phyloP scores from a whole-genome alignment of 108 stramenopile species.

The Cyclostephanos invisitatus region DNA sequence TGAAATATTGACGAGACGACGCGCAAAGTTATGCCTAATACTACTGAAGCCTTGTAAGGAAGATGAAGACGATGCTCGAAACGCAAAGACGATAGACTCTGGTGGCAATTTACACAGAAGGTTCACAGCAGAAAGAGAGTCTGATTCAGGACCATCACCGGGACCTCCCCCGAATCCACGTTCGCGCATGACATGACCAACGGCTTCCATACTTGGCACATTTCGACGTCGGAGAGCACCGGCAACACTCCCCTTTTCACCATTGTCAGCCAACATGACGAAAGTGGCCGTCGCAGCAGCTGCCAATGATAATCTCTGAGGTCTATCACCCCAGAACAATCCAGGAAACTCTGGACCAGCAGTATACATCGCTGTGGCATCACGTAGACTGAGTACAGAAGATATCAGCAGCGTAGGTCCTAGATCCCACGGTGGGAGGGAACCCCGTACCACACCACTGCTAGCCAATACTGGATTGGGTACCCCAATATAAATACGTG shows the following conservation, averaged over 20 bases:
- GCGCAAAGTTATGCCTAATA: slow-evolving; percentile 47
- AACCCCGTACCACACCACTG: slow-evolving; percentile 73
- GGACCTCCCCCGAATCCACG: slow-evolving; percentile 46
- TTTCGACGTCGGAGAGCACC: slow-evolving; percentile 75
- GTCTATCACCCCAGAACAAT: slow-evolving; percentile 88
- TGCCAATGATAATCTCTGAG: slow-evolving; percentile 82
- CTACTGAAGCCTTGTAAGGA: slow-evolving; percentile 4
- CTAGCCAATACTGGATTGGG: slow-evolving; percentile 78
- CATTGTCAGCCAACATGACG: slow-evolving; percentile 76
- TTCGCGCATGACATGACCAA: slow-evolving; percentile 74
- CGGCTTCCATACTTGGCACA: slow-evolving; percentile 77
- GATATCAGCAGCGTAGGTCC: slow-evolving; percentile 75
- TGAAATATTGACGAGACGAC: slow-evolving; percentile 72
- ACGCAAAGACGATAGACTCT: slow-evolving; percentile 75
- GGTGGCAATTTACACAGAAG: slow-evolving; percentile 71
- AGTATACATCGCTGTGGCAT: slow-evolving; percentile 82
- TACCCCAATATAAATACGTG: slow-evolving; percentile 72
- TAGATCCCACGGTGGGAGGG: slow-evolving; percentile 78
- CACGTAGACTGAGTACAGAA: slow-evolving; percentile 64
- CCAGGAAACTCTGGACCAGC: slow-evolving; percentile 84
- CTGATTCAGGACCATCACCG: slow-evolving; percentile 59
- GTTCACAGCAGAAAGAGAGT: slow-evolving; percentile 75
- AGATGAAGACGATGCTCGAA: slow-evolving; percentile 61
- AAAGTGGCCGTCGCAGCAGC: slow-evolving; percentile 80
- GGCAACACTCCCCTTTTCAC: slow-evolving; percentile 83